Evolutionary conservation across 2,329 filamentous ascomycete species (phyloP), one percentile per base, ranked within the genome.

Genomic region (Aspergillus sp.): DNA sequence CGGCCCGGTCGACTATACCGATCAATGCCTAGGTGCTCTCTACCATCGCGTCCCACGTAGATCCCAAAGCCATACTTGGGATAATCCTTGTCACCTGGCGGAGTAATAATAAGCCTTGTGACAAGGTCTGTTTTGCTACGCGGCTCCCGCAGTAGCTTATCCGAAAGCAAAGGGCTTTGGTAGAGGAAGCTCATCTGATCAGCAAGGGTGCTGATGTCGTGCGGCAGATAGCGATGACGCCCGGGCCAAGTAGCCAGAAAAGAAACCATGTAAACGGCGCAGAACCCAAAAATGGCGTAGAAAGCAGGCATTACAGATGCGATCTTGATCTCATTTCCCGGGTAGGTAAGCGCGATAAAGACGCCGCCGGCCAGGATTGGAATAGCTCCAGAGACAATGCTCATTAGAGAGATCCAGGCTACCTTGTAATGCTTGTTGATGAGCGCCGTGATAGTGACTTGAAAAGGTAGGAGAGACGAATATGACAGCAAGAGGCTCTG

Each of bases 121-220:
- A 88, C 82, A 19, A 97, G 81, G 62, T 92, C 88, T 0, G 79
- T 79, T 62, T 87, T 88, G n/a, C 82, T 86, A 27, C 81, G 79
- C 3, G 88, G 85, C 39, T 86, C 83, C 51, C 86, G 82, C 70
- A 97, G 93, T 0, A 89, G 84, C 9, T 86, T 81, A 68, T 96
- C 92, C 5, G 84, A 80, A 2, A 90, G 78, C 17, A 96, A 78
- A 23, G 88, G 87, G 44, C 87, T 87, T 64, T 88, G 87, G 58
- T 90, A 86, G 43, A 93, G 80, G 70, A 93, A 93, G 68, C 86
- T 88, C 64, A 96, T 83, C 21, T 93, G 80, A 70, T 93, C 91
- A 1, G 90, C 89, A 17, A 96, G 80, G 47, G 84, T 90, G 59
- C 82, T 84, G 41, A 90, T 86, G 5, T 82, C 81, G 70, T 96